A percentile compares a stretch with the other conserved stretches of the same genome.
Evolutionary conservation across 495 filamentous ascomycete genomes (phyloP).

Genomic region (Aspergillus olivimuriae): DNA sequence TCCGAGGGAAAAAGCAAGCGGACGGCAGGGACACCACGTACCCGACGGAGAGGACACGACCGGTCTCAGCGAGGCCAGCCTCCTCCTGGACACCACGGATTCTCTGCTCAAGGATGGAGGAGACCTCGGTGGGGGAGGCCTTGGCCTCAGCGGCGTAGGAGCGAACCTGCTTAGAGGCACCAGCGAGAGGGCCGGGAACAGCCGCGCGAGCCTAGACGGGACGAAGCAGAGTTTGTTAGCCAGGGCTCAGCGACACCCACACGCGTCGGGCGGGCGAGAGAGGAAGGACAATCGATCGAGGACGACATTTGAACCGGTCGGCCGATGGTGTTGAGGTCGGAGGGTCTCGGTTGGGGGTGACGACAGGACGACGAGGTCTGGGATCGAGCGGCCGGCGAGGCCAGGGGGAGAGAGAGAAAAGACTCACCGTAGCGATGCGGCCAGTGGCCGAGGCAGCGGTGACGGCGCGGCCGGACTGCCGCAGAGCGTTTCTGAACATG

Average conservation of each 20-base stretch:
- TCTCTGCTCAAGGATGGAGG: constrained; percentile 97
- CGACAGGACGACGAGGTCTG: constrained; percentile 13
- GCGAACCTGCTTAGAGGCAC: constrained; percentile 70
- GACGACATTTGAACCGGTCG: constrained; percentile 28
- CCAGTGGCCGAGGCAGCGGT: constrained; percentile 85
- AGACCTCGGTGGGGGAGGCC: constrained; percentile 94
- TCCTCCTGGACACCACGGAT: constrained; percentile 98
- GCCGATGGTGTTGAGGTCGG: constrained; percentile 24
- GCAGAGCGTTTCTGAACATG: constrained; percentile 98
- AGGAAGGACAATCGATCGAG: constrained; percentile 19
- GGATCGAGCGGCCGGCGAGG: not conserved
- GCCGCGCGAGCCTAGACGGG: constrained; percentile 72
- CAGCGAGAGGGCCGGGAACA: constrained; percentile 68
- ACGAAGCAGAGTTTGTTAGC: constrained; percentile 43
- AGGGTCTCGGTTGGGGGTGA: too few relatives aligned
- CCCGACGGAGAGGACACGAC: constrained; percentile 98
- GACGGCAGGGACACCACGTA: constrained; percentile 62
- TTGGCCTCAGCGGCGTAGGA: constrained; percentile 91
- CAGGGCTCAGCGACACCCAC: constrained; percentile 21
- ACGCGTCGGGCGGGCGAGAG: constrained; percentile 21
- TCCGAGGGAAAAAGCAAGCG: constrained; percentile 1
- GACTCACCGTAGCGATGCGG: constrained; percentile 89
- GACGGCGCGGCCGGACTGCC: constrained; percentile 89
- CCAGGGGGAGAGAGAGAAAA: constrained; percentile 21
- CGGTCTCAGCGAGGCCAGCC: constrained; percentile 92